Base-by-base conservation (phyloP, 345 rosid genomes). In the Populus tremula region DNA sequence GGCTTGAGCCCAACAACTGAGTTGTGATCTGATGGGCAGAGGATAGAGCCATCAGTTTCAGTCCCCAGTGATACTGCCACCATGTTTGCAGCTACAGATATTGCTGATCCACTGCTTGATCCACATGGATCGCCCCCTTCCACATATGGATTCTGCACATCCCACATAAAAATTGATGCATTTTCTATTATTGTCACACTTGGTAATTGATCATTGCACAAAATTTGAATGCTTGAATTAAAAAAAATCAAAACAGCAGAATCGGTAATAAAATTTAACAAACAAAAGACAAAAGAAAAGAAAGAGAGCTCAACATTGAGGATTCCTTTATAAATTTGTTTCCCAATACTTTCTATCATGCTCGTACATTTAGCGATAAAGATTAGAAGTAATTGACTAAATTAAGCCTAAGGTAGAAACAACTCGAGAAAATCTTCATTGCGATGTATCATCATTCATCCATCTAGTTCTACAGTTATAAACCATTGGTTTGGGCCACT, bases 1-100 rank as follows among this genome's bases (percentile, higher is more conserved):
- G 95, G 97, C 69, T 94, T 91, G 77, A 92, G 61, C n/a, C 98
- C 97, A 1, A 91, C 93, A 4, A 89, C 88, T 0, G 94, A 94
- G 81, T 91, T 89, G 31, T 21, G 62, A 68, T 79, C 75, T 0
- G 98, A 81, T 0, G 97, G 95, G 54, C 85, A 87, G 4, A 94
- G 77, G 66, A 91, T 89, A 53, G 97, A 92, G 75, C 92, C 93
- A 78, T 87, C 83, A 1, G 98, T 92, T 76, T 91, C 98, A 2
- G 95, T 87, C 29, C 97, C 97, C 0, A 94, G 17, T 8, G 94
- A 81, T 70, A 89, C 91, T 0, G 92, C 84, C 13, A 56, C 97
- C 84, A 94, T 74, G 75, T 89, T 92, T 5, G 93, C 90, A 0
- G 98, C 92, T 33, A 92, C 92, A 0, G 93, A 88, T 54, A 94